Evolutionary conservation across 208 protist species (phyloP).

Genomic region (Trypanosoma mega): DNA sequence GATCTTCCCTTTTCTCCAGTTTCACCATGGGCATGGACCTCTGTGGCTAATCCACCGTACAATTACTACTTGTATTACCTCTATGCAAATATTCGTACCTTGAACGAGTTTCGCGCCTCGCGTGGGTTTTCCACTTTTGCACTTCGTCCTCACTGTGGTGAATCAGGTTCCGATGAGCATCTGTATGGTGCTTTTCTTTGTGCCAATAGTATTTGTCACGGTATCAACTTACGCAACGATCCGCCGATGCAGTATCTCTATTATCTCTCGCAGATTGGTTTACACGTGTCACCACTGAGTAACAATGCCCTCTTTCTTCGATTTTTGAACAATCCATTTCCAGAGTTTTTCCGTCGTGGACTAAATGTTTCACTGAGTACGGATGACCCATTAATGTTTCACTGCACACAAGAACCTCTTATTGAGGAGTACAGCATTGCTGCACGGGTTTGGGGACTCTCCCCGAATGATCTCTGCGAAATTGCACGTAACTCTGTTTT

Average conservation of each 20-base stretch:
- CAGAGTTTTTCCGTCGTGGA: conserved; percentile 94
- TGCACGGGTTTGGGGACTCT: conserved; percentile 90
- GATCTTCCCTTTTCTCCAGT: conserved; percentile 84
- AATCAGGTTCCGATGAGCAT: conserved; percentile 93
- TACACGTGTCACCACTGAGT: conserved; percentile 98
- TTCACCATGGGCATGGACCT: conserved; percentile 93
- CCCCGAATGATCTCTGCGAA: conserved; percentile 90
- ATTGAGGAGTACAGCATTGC: conserved; percentile 95
- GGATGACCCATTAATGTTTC: conserved; percentile 96
- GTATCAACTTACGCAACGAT: conserved; percentile 95
- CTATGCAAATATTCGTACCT: conserved; percentile 97
- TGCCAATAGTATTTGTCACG: conserved; percentile 97
- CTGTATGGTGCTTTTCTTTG: conserved; percentile 94
- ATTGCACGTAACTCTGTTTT: conserved; percentile 92
- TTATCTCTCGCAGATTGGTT: conserved; percentile 97
- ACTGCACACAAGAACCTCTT: conserved; percentile 95
- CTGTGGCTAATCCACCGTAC: conserved; percentile 97
- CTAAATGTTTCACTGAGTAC: conserved; percentile 98
- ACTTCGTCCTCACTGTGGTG: conserved; percentile 98
- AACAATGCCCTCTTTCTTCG: conserved; percentile 98
- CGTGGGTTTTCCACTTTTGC: conserved; percentile 94
- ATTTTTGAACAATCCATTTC: conserved; percentile 98
- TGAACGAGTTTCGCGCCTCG: conserved; percentile 95
- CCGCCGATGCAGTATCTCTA: conserved; percentile 98
- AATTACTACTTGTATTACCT: conserved; percentile 99